These are phyloP conservation scores for Aspergillus puulaauensis DNA, from an alignment of 2,329 filamentous ascomycete species.

Conservation along the genomic window DNA sequence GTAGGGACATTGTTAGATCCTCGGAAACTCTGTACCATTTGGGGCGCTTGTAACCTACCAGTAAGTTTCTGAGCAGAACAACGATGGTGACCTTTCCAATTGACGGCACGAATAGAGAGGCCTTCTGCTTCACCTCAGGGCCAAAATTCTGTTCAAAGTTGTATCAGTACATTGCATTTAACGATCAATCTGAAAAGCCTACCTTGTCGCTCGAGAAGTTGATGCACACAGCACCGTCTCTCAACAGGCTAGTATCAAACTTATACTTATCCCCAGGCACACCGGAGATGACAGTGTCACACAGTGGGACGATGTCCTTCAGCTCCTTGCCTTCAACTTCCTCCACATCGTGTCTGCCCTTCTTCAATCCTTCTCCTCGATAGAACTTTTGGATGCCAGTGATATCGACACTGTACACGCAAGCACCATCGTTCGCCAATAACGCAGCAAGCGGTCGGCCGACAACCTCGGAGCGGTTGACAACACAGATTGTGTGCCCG, in stretches of 20 bases:
- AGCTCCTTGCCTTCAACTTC: conserved; percentile 79
- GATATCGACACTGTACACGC: conserved; percentile 92
- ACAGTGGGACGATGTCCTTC: conserved; percentile 78
- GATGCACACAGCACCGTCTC: conserved; percentile 94
- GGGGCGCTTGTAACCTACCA: conserved; percentile 60
- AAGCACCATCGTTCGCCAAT: conserved; percentile 92
- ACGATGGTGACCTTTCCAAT: conserved; percentile 98
- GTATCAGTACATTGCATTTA: conserved; percentile 6
- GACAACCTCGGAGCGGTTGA: conserved; percentile 95
- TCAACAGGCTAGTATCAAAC: conserved; percentile 77
- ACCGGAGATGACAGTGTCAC: conserved; percentile 92
- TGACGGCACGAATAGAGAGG: conserved; percentile 93
- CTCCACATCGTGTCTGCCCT: conserved; percentile 79
- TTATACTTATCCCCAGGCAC: conserved; percentile 88
- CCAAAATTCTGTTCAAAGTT: conserved; percentile 68
- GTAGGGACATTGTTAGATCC: conserved; percentile 15
- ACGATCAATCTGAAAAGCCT: background rate
- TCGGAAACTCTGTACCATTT: background rate
- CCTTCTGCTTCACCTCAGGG: conserved; percentile 87
- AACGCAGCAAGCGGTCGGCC: conserved; percentile 88
- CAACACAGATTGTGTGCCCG: conserved; percentile 91
- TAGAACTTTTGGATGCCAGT: conserved; percentile 91
- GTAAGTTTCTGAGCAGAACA: conserved; percentile 80
- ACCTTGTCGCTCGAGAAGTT: conserved; percentile 93
- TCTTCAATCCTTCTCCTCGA: conserved; percentile 81